Evolutionary conservation across 352 stramenopile species (phyloP).

Genomic region (Phytophthora cactorum): DNA sequence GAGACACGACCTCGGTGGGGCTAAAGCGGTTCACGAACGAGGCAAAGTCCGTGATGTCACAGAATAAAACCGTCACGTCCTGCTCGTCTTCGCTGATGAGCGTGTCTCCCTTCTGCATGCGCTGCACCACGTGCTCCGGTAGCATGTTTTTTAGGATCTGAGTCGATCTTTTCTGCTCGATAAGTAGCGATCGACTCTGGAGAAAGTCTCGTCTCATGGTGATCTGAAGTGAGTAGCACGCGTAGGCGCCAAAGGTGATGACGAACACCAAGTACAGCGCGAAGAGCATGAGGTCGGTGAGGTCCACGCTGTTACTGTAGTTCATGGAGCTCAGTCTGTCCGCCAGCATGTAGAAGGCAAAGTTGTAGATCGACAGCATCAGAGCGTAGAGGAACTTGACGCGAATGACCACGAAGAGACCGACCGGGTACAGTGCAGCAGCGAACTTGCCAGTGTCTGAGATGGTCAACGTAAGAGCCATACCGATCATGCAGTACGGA

Average conservation of each 20-base stretch:
- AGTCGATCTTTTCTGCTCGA: constrained; percentile 80
- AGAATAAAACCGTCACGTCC: constrained; percentile 90
- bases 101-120: constrained; percentile 85
- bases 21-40: constrained; percentile 82
- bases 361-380: constrained; percentile 80
- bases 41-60: constrained; percentile 83
- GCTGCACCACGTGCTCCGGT: constrained; percentile 82
- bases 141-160: constrained; percentile 90
- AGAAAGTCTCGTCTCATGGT: constrained; percentile 87
- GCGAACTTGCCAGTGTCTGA: constrained; percentile 87
- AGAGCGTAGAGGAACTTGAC: constrained; percentile 88
- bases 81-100: constrained; percentile 88
- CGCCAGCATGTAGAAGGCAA: constrained; percentile 74
- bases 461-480: constrained; percentile 84
- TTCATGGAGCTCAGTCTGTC: constrained; percentile 31
- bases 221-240: constrained; percentile 85
- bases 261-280: constrained; percentile 77
- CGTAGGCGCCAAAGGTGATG: constrained; percentile 75
- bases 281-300: constrained; percentile 72
- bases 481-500: constrained; percentile 70
- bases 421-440: constrained; percentile 78
- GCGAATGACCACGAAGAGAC: constrained; percentile 82
- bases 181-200: constrained; percentile 74
- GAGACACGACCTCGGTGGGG: constrained; percentile 76
- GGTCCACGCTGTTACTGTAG: constrained; percentile 41